Conservation (phyloP, 257 asterid genomes). For the Scutellaria baicalensis region DNA sequence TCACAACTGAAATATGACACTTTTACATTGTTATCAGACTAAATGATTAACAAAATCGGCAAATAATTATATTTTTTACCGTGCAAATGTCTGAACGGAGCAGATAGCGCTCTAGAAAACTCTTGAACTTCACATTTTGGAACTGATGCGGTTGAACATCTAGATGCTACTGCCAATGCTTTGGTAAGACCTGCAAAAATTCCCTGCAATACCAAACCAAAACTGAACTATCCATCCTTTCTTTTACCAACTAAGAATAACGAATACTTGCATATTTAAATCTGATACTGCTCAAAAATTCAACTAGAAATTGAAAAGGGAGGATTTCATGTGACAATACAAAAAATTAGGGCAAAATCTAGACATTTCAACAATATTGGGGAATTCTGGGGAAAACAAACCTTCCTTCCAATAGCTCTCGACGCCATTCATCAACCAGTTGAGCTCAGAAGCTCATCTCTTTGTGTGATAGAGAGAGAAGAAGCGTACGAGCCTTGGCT, state of each 20-base stretch:
- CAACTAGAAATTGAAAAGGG: not conserved
- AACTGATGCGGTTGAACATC: slow-evolving; percentile 26
- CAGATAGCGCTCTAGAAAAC: slow-evolving; percentile 24
- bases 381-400: slow-evolving; percentile 3
- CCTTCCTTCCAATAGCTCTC: slow-evolving; percentile 65
- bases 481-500: too few relatives aligned
- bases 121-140: slow-evolving; percentile 37
- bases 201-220: slow-evolving; percentile 39
- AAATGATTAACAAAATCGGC: not conserved
- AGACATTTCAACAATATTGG: not conserved
- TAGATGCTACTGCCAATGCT: slow-evolving; percentile 27
- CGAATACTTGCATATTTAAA: not conserved
- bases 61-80: slow-evolving; percentile 29
- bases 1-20: not conserved
- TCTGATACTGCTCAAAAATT: not conserved
- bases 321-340: not conserved
- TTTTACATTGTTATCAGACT: not conserved
- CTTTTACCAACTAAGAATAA: not conserved
- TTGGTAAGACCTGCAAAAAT: slow-evolving; percentile 35
- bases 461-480: too few relatives aligned
- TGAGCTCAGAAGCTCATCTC: slow-evolving; percentile 9
- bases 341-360: not conserved
- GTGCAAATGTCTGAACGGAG: slow-evolving; percentile 30
- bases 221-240: not conserved
- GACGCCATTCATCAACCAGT: slow-evolving; percentile 61